phyloP scores from a whole-genome alignment of 2,329 filamentous ascomycete genomes.

The Paracoccidioides lutzii region DNA sequence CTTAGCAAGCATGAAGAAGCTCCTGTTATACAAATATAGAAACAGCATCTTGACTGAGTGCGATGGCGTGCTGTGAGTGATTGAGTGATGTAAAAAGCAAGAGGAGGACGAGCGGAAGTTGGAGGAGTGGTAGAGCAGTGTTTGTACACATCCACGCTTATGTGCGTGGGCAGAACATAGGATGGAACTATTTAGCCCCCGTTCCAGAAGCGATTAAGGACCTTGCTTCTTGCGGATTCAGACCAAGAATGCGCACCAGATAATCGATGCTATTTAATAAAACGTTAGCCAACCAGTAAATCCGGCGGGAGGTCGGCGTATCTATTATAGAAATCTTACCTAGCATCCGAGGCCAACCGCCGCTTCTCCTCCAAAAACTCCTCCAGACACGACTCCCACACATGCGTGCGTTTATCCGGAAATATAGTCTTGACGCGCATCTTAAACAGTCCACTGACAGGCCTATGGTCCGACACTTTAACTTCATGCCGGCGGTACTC shows the following conservation, averaged over 20 bases:
- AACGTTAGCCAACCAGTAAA: background rate
- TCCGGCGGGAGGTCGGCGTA: no score
- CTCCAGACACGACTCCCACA: conserved; percentile 62
- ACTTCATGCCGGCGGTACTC: conserved; percentile 87
- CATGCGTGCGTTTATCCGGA: conserved; percentile 48
- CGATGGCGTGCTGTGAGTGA: background rate
- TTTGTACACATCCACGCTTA: no score
- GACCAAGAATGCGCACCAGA: conserved; percentile 49
- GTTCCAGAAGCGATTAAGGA: conserved; percentile 23
- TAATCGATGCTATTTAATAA: conserved; percentile 44
- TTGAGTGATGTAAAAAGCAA: background rate
- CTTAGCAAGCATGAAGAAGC: background rate
- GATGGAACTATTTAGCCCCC: background rate
- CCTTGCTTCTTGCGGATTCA: conserved; percentile 41
- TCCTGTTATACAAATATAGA: background rate
- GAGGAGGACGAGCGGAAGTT: background rate
- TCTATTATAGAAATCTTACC: conserved; percentile 38
- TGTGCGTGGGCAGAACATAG: background rate
- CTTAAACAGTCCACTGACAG: conserved; percentile 74
- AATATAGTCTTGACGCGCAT: conserved; percentile 75
- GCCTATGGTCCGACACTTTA: conserved; percentile 79
- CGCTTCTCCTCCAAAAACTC: conserved; percentile 61
- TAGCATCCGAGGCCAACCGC: conserved; percentile 57
- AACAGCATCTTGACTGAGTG: background rate
- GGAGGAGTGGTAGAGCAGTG: background rate